phyloP scores from a whole-genome alignment of 2,329 filamentous ascomycete species.

The Alternaria triticina region DNA sequence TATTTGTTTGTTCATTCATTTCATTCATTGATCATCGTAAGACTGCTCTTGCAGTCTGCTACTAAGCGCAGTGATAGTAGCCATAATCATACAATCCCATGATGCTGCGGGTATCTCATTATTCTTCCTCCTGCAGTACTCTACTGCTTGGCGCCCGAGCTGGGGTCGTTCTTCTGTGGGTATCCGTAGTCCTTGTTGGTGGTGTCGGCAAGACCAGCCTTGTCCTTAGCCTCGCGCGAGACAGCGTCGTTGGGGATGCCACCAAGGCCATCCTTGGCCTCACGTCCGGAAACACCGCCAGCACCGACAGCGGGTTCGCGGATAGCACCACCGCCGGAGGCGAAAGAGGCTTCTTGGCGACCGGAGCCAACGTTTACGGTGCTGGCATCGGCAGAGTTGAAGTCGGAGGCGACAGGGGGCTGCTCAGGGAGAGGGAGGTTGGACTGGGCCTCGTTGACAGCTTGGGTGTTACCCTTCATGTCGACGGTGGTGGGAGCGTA shows the following conservation, averaged over 20 bases:
- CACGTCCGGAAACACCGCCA: conserved; percentile 64
- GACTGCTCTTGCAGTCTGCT: conserved; percentile 18
- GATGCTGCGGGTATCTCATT: conserved; percentile 5
- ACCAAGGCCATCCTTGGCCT: conserved; percentile 64
- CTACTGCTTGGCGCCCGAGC: conserved; percentile 32
- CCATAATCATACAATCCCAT: conserved; percentile 9
- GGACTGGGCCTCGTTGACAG: conserved; percentile 71
- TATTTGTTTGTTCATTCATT: conserved; percentile 14
- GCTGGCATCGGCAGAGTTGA: conserved; percentile 72
- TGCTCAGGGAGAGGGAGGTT: conserved; percentile 82
- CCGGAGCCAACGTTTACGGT: conserved; percentile 75
- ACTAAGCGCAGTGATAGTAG: conserved; percentile 18
- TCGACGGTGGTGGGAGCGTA: conserved; percentile 25
- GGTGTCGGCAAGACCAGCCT: conserved; percentile 51
- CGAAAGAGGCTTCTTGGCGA: conserved; percentile 54
- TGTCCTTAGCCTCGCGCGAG: conserved; percentile 54
- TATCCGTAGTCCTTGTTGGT: conserved; percentile 52
- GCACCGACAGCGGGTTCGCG: conserved; percentile 59
- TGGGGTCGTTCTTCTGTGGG: conserved; percentile 50
- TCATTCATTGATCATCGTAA: conserved; percentile 6
- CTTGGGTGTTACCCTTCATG: conserved; percentile 48
- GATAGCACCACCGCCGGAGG: conserved; percentile 53
- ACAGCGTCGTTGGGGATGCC: conserved; percentile 66
- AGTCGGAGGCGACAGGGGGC: conserved; percentile 77
- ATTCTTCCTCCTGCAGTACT: background rate